Evolutionary conservation across 2,329 filamentous ascomycete genomes (phyloP).

Genomic region (Cercospora sesami): DNA sequence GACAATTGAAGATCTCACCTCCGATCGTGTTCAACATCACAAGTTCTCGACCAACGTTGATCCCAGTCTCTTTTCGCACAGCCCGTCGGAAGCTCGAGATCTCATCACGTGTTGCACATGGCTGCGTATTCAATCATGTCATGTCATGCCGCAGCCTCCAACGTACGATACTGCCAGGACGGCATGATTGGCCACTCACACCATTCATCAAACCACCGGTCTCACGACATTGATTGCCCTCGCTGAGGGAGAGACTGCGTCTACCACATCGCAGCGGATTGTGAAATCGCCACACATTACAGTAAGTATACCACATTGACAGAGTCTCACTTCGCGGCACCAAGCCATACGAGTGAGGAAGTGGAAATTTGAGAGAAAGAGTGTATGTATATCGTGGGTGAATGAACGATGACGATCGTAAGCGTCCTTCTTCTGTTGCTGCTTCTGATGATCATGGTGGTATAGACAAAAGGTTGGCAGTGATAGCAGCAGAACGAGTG

Average conservation of each 20-base stretch:
- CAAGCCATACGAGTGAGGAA: not conserved
- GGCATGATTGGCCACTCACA: not conserved
- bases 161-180: not conserved
- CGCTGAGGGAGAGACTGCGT: not conserved
- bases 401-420: conserved; percentile 1
- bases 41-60: not conserved
- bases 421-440: not conserved
- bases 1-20: not conserved
- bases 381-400: not conserved
- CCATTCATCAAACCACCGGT: not conserved
- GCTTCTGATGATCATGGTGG: not conserved
- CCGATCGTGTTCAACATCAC: not conserved
- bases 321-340: not conserved
- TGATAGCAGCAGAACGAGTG: not conserved
- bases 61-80: not conserved
- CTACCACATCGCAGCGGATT: not conserved
- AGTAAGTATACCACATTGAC: not conserved
- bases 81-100: not conserved
- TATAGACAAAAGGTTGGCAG: not conserved
- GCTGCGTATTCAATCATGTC: not conserved
- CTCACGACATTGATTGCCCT: not conserved
- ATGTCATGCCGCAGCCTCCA: not conserved
- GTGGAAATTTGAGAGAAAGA: not conserved
- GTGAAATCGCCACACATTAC: not conserved
- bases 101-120: not conserved